Percentiles rank a stretch among this genome's conserved stretches.
These are phyloP conservation scores for Balakata baccata DNA, from an alignment of 345 rosid species.

Conservation along the genomic window DNA sequence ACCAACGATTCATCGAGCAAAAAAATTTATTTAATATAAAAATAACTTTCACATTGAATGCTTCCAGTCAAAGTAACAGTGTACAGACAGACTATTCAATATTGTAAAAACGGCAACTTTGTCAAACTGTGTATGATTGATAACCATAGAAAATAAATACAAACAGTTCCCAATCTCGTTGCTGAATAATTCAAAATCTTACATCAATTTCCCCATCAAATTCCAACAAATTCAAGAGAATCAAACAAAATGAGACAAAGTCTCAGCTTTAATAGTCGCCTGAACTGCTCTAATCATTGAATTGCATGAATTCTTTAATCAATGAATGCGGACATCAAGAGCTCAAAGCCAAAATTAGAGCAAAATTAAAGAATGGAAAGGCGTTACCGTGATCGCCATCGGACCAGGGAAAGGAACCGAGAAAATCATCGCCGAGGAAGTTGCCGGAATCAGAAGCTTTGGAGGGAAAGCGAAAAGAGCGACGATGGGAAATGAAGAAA, in stretches of 20 bases:
- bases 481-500: constrained; percentile 36
- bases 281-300: not conserved
- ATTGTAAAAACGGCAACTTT: not conserved
- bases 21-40: not conserved
- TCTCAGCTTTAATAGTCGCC: not conserved
- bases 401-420: constrained; percentile 72
- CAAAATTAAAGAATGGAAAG: not conserved
- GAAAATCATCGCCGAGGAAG: constrained; percentile 59
- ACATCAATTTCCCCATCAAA: not conserved
- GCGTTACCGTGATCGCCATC: constrained; percentile 45
- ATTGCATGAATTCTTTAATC: not conserved
- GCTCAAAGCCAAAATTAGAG: not conserved
- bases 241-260: not conserved
- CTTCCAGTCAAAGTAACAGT: not conserved
- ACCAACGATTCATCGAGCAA: constrained; percentile 8
- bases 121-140: too few relatives aligned
- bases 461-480: constrained; percentile 39
- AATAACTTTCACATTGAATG: not conserved
- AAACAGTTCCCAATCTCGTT: not conserved
- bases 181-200: not conserved
- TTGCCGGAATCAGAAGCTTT: constrained; percentile 52
- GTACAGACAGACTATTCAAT: not conserved
- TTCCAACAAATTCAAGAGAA: not conserved
- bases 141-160: not conserved
- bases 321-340: not conserved